Conservation (phyloP, 139 green algal species). For the Tetradesmus obliquus region DNA sequence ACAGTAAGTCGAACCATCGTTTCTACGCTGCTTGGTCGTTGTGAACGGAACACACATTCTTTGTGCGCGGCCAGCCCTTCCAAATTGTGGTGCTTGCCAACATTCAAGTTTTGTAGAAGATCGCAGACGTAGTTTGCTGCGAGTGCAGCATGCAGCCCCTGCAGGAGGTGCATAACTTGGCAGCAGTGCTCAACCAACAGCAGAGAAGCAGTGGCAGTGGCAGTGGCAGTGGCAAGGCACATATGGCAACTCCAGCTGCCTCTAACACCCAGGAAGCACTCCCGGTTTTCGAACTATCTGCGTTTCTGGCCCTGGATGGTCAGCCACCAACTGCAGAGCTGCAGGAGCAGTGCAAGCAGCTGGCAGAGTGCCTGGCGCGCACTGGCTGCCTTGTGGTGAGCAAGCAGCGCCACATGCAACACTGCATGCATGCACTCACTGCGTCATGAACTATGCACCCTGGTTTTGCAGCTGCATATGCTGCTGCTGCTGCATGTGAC, state of each 20-base stretch:
- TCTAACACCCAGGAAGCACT: slow-evolving; percentile 30
- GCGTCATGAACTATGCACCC: neutral
- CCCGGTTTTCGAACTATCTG: slow-evolving; percentile 32
- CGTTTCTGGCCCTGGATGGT: neutral
- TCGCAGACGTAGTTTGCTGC: neutral
- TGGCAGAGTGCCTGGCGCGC: slow-evolving; percentile 28
- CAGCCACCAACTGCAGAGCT: neutral
- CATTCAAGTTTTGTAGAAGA: neutral
- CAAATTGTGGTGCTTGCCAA: too few relatives aligned
- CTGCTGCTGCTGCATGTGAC: neutral
- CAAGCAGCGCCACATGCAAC: too few relatives aligned
- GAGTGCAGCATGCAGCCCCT: slow-evolving; percentile 1
- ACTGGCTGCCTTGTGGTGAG: slow-evolving; percentile 45
- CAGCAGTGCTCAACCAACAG: neutral
- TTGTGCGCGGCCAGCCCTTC: too few relatives aligned
- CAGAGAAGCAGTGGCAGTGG: neutral
- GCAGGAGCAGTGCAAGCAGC: slow-evolving; percentile 36
- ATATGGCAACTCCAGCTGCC: neutral
- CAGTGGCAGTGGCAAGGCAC: neutral
- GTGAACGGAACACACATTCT: too few relatives aligned
- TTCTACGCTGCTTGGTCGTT: too few relatives aligned
- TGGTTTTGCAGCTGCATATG: neutral
- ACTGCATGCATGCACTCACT: neutral
- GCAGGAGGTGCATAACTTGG: slow-evolving; percentile 30
- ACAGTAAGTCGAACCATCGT: too few relatives aligned